Base-by-base conservation (phyloP, 164 flowering plant genomes). In the Umbellularia californica region DNA sequence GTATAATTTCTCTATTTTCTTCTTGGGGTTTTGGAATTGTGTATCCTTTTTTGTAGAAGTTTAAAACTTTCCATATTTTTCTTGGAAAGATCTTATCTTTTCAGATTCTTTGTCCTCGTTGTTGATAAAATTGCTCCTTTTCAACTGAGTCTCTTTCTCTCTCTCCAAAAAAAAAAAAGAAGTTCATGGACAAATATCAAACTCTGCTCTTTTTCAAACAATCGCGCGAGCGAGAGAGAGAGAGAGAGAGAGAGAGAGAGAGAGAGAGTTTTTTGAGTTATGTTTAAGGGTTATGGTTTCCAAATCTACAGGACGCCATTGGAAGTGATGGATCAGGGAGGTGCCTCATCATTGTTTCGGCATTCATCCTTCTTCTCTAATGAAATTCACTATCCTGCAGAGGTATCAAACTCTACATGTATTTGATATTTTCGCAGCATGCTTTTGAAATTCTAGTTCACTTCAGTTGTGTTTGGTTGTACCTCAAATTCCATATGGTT, bases 281-380 rank as follows among this genome's bases (percentile, higher is more conserved):
- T 55, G 60, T 72, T n/a, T 24, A 52, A 65, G 75, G 74, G 76
- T 75, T 74, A 30, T 15, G 65, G 58, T 72, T 60, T 72, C 73
- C 10, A 5, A 66, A 68, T 41, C 52, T 68, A 70, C 58, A 77
- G 69, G 70, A 87, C 85, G 91, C 85, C 85, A 58, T 88, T 83
- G 62, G 83, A 87, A 74, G 74, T 77, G 47, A 85, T 82, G 84
- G 87, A 90, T 75, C 80, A 74, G 13, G 72, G 76, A 70, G 82
- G 84, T 50, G 73, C 88, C 47, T 41, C 47, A 65, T 79, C 89
- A 10, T 19, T 67, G 28, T 72, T 65, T 52, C 23, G 20, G 27
- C 74, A 71, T 35, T 66, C 89, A 27, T 84, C 88, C 17, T 81
- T 73, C 77, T 83, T 82, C 68, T 79, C 84, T 17, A 85, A 83